These are phyloP conservation scores for Heliamphora ciliata DNA, from an alignment of 179 eudicot species.

Conservation along the genomic window DNA sequence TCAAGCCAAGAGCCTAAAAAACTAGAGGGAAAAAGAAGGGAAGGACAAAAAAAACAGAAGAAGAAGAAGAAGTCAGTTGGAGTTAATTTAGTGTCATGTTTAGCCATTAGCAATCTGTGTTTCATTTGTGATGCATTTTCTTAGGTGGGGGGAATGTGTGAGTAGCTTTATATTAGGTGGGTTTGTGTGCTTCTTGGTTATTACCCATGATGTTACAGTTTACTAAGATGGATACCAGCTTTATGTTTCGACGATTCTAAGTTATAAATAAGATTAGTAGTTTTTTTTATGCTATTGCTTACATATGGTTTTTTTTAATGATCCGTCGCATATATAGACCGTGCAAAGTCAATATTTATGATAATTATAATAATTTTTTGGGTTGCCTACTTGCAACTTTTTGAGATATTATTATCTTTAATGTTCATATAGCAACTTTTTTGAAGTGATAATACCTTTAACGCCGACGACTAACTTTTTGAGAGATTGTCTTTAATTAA, in stretches of 20 bases:
- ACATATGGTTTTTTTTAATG: too few relatives aligned
- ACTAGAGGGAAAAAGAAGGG: too few relatives aligned
- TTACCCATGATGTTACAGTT: background rate
- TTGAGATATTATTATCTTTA: too few relatives aligned
- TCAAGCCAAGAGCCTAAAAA: conserved; percentile 26
- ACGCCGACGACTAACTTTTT: too few relatives aligned
- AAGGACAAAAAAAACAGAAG: too few relatives aligned
- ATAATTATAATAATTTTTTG: too few relatives aligned
- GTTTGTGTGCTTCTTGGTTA: conserved; percentile 9
- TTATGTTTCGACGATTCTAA: background rate
- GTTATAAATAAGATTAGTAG: conserved; percentile 11
- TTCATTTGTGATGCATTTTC: conserved; percentile 14
- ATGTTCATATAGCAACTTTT: too few relatives aligned
- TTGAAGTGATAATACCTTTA: too few relatives aligned
- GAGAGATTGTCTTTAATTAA: too few relatives aligned
- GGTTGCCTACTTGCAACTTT: too few relatives aligned
- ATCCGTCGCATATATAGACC: too few relatives aligned
- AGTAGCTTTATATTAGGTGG: background rate
- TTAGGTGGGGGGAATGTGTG: background rate
- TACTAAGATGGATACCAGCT: conserved; percentile 9
- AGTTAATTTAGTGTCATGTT: background rate
- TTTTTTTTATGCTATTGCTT: background rate
- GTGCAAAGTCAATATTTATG: too few relatives aligned
- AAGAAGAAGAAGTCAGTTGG: background rate
- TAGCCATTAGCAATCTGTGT: background rate